Base-by-base conservation (phyloP, 2,329 filamentous ascomycete species). In the Colletotrichum aenigma region DNA sequence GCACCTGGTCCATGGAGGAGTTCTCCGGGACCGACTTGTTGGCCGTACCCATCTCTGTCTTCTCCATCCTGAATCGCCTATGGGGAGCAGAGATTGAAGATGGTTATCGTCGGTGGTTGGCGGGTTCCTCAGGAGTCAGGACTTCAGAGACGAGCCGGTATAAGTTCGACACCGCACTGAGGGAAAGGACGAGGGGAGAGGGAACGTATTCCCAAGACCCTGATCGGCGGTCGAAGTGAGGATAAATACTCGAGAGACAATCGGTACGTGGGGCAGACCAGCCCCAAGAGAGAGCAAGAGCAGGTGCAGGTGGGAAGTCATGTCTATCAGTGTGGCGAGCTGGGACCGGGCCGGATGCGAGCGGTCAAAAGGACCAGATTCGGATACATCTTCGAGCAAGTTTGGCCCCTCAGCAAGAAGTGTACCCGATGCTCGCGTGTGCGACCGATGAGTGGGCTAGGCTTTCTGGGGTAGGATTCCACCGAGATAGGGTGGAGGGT, bases 11-110 rank as follows among this genome's bases (percentile, higher is more conserved):
- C 66, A 77, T 68, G 52, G 77, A 78, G 66, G 77, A 78, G 66
- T 71, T 77, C 70, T 77, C 77, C 75, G 72, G 70, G 28, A 78
- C 66, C 18, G 64, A 56, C 67, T 78, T 75, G 64, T 78, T 60
- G 36, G 66, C 70, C 28, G 66, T 48, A 8, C 70, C 76, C 56
- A 77, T 70, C 43, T 68, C 75, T 26, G 71, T 70, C 68, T 77
- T 77, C 65, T 77, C 75, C 75, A 76, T 26, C 26, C 26, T 26
- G 26, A 26, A 5, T 26, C 26, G 26, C 4, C 26, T 26, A 26
- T 26, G 26, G 4, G 26, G 4, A 26, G 4, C 26, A 26, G 26
- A 4, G 26, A 26, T 26, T 26, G 26, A 26, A 26, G 26, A 26
- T 26, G 26, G 4, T 26, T 26, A 26, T 26, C 26, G 26, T 26